Evolutionary conservation across 345 rosid genomes (phyloP).

Genomic region (Citrus reticulata): DNA sequence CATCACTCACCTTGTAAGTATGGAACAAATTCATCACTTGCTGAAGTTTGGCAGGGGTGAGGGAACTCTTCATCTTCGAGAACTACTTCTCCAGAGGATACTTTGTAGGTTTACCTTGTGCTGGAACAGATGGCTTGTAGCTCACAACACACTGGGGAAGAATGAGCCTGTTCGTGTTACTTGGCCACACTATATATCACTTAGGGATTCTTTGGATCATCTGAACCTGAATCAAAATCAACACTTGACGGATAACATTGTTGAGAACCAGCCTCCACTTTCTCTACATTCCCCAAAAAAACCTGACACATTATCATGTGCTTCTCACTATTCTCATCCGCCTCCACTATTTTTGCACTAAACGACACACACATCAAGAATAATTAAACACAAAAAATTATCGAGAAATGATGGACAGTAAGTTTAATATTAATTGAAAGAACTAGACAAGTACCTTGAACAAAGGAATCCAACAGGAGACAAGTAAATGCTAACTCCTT

Average conservation of each 20-base stretch:
- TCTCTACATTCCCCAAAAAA: constrained; percentile 44
- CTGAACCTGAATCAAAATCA: constrained; percentile 40
- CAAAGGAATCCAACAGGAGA: constrained; percentile 37
- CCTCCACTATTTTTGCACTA: constrained; percentile 32
- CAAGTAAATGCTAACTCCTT: constrained; percentile 40
- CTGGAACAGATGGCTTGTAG: constrained; percentile 28
- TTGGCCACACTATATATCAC: constrained; percentile 43
- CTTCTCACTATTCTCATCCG: constrained; percentile 41
- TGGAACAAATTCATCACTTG: constrained; percentile 26
- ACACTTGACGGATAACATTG: constrained; percentile 33
- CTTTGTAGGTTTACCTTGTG: constrained; percentile 23
- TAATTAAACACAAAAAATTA: background rate
- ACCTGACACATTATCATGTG: constrained; percentile 38
- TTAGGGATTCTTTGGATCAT: constrained; percentile 36
- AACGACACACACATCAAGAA: background rate
- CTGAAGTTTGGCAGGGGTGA: constrained; percentile 33
- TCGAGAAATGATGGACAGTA: background rate
- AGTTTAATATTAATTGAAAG: background rate
- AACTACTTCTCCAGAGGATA: constrained; percentile 29
- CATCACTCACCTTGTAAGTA: constrained; percentile 26
- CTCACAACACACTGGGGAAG: constrained; percentile 50
- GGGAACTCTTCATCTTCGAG: constrained; percentile 31
- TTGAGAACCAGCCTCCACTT: constrained; percentile 33
- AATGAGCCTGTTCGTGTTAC: constrained; percentile 35
- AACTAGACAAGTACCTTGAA: constrained; percentile 20